phyloP scores from a whole-genome alignment of 495 filamentous ascomycete genomes.

The Penicillium desertorum region DNA sequence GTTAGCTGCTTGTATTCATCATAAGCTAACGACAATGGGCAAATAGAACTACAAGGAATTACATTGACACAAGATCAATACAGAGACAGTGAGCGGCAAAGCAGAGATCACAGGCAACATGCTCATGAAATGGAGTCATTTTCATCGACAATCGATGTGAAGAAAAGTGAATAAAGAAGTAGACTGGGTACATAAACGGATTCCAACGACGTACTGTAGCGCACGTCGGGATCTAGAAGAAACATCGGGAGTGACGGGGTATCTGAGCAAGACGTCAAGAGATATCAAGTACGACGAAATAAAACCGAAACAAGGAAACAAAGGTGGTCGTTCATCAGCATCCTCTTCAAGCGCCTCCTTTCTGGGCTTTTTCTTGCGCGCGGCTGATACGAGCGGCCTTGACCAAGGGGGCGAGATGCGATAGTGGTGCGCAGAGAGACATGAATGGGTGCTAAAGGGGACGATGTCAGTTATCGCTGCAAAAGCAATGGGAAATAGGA shows the following conservation, averaged over 20 bases:
- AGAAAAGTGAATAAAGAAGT: conserved; percentile 12
- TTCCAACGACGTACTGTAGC: conserved; percentile 20
- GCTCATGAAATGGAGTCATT: conserved; percentile 22
- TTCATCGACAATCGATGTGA: conserved; percentile 28
- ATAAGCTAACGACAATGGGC: not conserved
- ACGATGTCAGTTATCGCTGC: conserved; percentile 28
- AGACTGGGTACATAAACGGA: conserved; percentile 23
- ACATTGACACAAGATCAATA: conserved; percentile 9
- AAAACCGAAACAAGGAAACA: conserved; percentile 17
- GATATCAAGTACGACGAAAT: conserved; percentile 29
- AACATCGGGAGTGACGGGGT: conserved; percentile 41
- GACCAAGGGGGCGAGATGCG: conserved; percentile 79
- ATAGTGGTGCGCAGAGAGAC: conserved; percentile 67
- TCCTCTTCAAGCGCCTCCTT: conserved; percentile 54
- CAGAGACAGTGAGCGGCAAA: not conserved
- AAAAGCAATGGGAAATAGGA: conserved; percentile 5
- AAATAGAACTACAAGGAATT: conserved; percentile 11
- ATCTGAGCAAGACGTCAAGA: conserved; percentile 44
- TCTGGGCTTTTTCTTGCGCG: conserved; percentile 78
- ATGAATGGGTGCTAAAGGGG: conserved; percentile 83
- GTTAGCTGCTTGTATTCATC: not conserved
- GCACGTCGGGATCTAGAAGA: conserved; percentile 36
- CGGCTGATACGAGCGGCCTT: conserved; percentile 78
- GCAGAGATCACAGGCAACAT: conserved; percentile 8
- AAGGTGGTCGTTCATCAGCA: conserved; percentile 31